These are phyloP conservation scores for Knoxdaviesia proteae DNA, from an alignment of 2,329 filamentous ascomycete genomes.

Conservation along the genomic window DNA sequence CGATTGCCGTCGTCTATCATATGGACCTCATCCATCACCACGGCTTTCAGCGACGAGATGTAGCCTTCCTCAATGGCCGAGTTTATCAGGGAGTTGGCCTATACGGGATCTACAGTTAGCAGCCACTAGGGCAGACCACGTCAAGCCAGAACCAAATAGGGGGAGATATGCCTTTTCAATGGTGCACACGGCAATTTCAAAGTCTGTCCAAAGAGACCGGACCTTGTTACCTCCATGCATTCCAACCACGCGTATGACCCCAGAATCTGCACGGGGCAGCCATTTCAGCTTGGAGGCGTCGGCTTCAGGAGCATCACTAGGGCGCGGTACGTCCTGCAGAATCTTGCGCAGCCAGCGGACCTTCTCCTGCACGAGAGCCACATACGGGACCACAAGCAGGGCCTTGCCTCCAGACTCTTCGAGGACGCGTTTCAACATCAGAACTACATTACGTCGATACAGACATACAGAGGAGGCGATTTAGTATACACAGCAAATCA, in stretches of 20 bases:
- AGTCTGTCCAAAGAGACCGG: conserved; percentile 46
- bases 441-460: conserved; percentile 17
- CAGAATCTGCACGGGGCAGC: conserved; percentile 33
- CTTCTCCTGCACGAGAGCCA: conserved; percentile 64
- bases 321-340: conserved; percentile 35
- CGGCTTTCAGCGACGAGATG: conserved; percentile 39
- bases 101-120: background rate
- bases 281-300: conserved; percentile 21
- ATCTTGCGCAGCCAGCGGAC: conserved; percentile 50
- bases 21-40: conserved; percentile 62
- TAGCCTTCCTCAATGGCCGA: conserved; percentile 50
- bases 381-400: conserved; percentile 54
- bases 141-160: background rate
- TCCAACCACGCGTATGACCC: conserved; percentile 42
- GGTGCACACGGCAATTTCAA: conserved; percentile 61
- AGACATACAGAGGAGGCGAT: conserved; percentile 1
- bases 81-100: conserved; percentile 60
- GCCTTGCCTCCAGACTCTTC: conserved; percentile 43
- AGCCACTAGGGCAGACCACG: background rate
- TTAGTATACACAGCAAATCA: background rate
- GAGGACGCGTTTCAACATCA: conserved; percentile 54
- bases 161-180: conserved; percentile 41
- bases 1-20: conserved; percentile 62
- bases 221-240: conserved; percentile 58
- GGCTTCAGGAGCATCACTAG: conserved; percentile 13